Base-by-base conservation (phyloP, 1,139 yeast genomes). In the Zhuliangozyma blackwelliae region DNA sequence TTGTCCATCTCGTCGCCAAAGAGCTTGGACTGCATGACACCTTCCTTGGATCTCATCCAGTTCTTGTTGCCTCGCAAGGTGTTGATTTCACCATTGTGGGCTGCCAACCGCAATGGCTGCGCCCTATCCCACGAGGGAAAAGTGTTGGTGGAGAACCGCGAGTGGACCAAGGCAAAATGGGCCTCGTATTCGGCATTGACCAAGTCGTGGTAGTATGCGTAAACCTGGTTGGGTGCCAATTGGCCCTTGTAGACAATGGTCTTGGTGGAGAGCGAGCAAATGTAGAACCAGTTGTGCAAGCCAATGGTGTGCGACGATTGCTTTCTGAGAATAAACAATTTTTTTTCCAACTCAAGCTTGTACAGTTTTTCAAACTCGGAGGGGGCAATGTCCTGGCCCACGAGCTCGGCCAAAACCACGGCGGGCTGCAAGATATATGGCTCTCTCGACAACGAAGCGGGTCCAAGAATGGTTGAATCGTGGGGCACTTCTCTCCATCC, bases 61-160 rank as follows among this genome's bases (percentile, higher is more conserved):
- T 92, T 92, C 66, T 89, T 92, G 75, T 92, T 92, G 53, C 98
- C 98, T 62, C 97, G 79, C 59, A 92, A 72, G 31, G 98, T 90
- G 66, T 92, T 92, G 62, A 92, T 92, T 67, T 92, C 98, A 73
- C 98, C 98, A 62, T 92, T 92, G 68, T 92, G 98, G 31, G 98
- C 98, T 28, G 96, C 90, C 83, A 94, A 84, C 63, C 98, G 77
- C 54, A 90, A 76, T 35, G 98, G 98, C 65, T 92, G 98, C 28
- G 98, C 98, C 65, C 98, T 81, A 65, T 92, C 98, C 98, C 98
- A 92, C 19, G 96, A 86, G 34, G 98, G 98, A 78, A 92, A 92
- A 34, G 98, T 92, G 65, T 92, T 92, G 35, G 98, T 92, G 39
- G 97, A 89, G 74, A 92, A 92, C 61, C 98, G 82, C 21, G 97